Percentiles rank a stretch among this genome's conserved stretches.
phyloP scores from a whole-genome alignment of 2,329 filamentous ascomycete genomes.

The Botrytis sinoallii region DNA sequence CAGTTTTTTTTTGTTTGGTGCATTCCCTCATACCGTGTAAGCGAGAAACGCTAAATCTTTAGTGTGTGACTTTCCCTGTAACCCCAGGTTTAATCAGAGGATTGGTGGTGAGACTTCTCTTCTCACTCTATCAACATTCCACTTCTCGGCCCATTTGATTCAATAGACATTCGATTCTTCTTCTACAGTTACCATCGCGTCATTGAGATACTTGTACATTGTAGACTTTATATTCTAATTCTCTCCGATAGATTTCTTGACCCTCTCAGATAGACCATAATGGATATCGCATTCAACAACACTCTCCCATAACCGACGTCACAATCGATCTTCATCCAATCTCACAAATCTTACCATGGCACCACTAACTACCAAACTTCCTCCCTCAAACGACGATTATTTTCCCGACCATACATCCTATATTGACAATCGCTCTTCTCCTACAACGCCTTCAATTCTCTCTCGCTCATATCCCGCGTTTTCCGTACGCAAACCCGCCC shows the following conservation, averaged over 20 bases:
- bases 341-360: constrained; percentile 60
- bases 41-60: constrained; percentile 9
- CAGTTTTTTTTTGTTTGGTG: constrained; percentile 18
- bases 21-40: neutral
- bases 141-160: constrained; percentile 8
- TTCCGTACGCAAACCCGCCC: constrained; percentile 41
- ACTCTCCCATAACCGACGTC: constrained; percentile 56
- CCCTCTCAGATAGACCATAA: constrained; percentile 30
- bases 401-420: constrained; percentile 49
- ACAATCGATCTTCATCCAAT: constrained; percentile 57
- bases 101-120: constrained; percentile 15
- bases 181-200: neutral
- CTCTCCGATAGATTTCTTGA: neutral
- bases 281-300: constrained; percentile 61
- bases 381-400: constrained; percentile 53
- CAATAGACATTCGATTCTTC: constrained; percentile 12
- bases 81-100: constrained; percentile 16
- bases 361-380: constrained; percentile 61
- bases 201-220: neutral
- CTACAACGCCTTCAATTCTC: constrained; percentile 61
- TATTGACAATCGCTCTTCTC: constrained; percentile 59
- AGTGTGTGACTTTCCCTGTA: neutral
- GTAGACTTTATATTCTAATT: neutral
- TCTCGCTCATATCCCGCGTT: constrained; percentile 52
- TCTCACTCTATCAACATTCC: constrained; percentile 1